A percentile compares a stretch with the other conserved stretches of the same genome.
Evolutionary conservation across 305 asterid species (phyloP).

Genomic region (Nicotiana rustica): DNA sequence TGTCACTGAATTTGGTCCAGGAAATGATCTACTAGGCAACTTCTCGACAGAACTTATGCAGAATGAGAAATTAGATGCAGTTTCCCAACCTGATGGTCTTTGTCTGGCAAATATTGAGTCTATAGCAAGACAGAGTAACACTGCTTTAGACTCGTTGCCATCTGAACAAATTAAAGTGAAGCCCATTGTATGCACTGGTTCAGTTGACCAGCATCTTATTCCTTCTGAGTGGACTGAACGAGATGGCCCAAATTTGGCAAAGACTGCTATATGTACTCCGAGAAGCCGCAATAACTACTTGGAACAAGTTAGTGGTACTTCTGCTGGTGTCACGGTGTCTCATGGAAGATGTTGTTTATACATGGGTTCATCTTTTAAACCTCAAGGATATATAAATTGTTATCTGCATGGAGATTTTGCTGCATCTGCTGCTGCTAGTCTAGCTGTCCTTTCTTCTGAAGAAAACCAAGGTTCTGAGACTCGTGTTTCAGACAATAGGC

Average conservation of each 20-base stretch:
- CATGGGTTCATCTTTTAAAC: slow-evolving; percentile 82
- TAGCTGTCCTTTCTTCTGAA: slow-evolving; percentile 76
- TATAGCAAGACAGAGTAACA: slow-evolving; percentile 38
- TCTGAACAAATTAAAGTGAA: slow-evolving; percentile 39
- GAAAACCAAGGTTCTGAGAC: slow-evolving; percentile 62
- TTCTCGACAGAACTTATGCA: slow-evolving; percentile 37
- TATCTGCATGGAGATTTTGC: slow-evolving; percentile 93
- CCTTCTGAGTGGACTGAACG: slow-evolving; percentile 46
- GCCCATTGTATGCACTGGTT: slow-evolving; percentile 40
- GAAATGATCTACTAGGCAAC: slow-evolving; percentile 36
- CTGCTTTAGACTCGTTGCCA: slow-evolving; percentile 34
- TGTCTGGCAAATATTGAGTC: slow-evolving; percentile 38
- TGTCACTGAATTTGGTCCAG: slow-evolving; percentile 43
- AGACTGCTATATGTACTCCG: slow-evolving; percentile 43
- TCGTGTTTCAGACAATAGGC: slow-evolving; percentile 58
- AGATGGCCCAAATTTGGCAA: slow-evolving; percentile 47
- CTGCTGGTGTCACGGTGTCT: slow-evolving; percentile 41
- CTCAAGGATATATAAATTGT: slow-evolving; percentile 69
- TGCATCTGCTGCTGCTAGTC: slow-evolving; percentile 93
- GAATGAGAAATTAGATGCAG: slow-evolving; percentile 40
- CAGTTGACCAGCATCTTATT: slow-evolving; percentile 45
- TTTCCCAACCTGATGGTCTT: slow-evolving; percentile 37
- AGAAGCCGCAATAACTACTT: slow-evolving; percentile 42
- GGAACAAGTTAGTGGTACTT: slow-evolving; percentile 45
- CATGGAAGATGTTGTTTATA: slow-evolving; percentile 46